Evolutionary conservation across 306 rosid genomes (phyloP).

Genomic region (Hylodesmum podocarpum): DNA sequence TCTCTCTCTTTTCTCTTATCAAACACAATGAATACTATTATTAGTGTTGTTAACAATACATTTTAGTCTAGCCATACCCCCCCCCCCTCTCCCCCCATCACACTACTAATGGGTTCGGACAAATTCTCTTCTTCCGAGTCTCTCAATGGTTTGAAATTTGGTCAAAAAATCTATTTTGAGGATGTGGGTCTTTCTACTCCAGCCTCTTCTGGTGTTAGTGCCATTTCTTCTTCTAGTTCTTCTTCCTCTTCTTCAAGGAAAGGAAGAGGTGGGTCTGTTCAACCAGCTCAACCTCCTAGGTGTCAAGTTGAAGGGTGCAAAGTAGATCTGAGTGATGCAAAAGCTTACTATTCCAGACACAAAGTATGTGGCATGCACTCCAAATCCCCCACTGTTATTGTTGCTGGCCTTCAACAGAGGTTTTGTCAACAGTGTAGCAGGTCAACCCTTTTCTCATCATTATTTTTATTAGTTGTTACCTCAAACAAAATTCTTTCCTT

Average conservation of each 20-base stretch:
- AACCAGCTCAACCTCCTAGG: slow-evolving; percentile 65
- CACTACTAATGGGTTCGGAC: slow-evolving; percentile 52
- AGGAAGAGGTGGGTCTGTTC: slow-evolving; percentile 44
- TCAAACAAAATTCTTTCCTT: background rate
- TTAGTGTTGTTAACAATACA: background rate
- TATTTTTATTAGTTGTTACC: background rate
- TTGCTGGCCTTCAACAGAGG: slow-evolving; percentile 77
- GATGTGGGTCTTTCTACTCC: slow-evolving; percentile 50
- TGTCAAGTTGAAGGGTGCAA: slow-evolving; percentile 94
- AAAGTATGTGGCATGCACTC: slow-evolving; percentile 89
- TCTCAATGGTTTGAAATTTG: slow-evolving; percentile 73
- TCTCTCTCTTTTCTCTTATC: background rate
- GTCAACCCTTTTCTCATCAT: background rate
- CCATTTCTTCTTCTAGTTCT: slow-evolving; percentile 19
- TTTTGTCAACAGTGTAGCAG: slow-evolving; percentile 99
- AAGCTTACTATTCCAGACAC: slow-evolving; percentile 90
- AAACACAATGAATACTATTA: slow-evolving; percentile 23
- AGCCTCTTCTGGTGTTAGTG: slow-evolving; percentile 29
- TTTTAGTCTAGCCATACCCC: slow-evolving; percentile 20
- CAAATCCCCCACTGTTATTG: slow-evolving; percentile 73
- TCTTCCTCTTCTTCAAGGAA: slow-evolving; percentile 45
- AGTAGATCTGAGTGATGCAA: slow-evolving; percentile 82
- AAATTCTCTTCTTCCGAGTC: slow-evolving; percentile 64
- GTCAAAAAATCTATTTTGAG: slow-evolving; percentile 76
- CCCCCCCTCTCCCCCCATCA: background rate